Percentiles rank a stretch among this genome's conserved stretches.
These are phyloP conservation scores for Penicillium sp. DNA, from an alignment of 2,329 filamentous ascomycete species.

Conservation along the genomic window DNA sequence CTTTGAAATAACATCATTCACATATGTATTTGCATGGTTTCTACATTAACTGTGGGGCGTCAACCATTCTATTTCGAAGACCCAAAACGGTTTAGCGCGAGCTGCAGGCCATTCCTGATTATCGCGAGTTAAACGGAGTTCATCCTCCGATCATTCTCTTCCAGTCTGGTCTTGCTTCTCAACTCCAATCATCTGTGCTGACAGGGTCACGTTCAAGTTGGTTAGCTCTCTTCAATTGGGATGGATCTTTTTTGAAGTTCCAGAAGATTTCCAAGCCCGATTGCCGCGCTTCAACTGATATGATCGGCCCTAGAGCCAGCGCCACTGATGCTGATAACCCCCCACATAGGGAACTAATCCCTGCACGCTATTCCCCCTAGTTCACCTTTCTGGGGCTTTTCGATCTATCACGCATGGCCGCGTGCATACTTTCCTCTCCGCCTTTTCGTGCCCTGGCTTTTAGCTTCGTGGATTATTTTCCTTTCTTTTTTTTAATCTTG, in stretches of 20 bases:
- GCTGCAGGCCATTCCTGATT: neutral
- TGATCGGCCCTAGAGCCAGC: neutral
- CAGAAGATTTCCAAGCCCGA: neutral
- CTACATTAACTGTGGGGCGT: neutral
- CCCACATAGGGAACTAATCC: slow-evolving; percentile 4
- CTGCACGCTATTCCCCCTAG: slow-evolving; percentile 1
- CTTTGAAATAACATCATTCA: too few relatives aligned
- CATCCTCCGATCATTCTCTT: neutral
- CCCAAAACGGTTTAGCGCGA: neutral
- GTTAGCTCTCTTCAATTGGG: neutral
- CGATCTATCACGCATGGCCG: neutral
- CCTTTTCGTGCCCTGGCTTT: neutral
- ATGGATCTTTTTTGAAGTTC: neutral
- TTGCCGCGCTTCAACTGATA: slow-evolving; percentile 1
- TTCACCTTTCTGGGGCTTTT: neutral
- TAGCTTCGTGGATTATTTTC: neutral
- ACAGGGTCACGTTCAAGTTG: neutral
- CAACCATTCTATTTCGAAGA: neutral
- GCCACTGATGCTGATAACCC: slow-evolving; percentile 3
- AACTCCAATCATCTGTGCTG: neutral
- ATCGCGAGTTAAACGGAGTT: neutral
- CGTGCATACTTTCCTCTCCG: neutral
- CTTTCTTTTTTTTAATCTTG: neutral
- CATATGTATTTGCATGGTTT: too few relatives aligned
- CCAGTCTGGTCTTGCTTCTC: neutral